Evolutionary conservation across 257 asterid species (phyloP).

Genomic region (Penstemon eatonii): DNA sequence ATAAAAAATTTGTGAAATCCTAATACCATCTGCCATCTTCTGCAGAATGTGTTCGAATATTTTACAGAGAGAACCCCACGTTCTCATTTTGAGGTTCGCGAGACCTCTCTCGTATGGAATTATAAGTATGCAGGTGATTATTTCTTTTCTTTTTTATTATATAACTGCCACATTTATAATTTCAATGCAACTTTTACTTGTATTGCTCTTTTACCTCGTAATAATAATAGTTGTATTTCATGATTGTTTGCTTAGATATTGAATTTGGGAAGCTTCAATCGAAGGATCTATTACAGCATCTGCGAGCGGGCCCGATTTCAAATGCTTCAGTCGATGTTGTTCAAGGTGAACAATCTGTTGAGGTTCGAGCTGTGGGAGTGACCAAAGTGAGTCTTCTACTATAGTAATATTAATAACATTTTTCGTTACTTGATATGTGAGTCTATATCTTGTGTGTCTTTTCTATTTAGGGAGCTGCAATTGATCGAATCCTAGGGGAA

Average conservation of each 20-base stretch:
- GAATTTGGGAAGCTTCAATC: conserved; percentile 95
- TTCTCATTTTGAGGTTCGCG: conserved; percentile 85
- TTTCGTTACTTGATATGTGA: neutral
- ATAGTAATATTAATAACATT: no score
- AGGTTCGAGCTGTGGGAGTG: conserved; percentile 92
- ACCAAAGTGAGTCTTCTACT: conserved; percentile 58
- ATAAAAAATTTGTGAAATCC: neutral
- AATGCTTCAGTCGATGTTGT: conserved; percentile 91
- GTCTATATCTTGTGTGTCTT: neutral
- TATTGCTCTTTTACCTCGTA: neutral
- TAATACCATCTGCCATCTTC: conserved; percentile 1
- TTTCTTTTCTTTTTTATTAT: neutral
- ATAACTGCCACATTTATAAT: no score
- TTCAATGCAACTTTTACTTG: neutral
- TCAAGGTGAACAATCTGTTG: conserved; percentile 87
- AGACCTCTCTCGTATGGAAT: conserved; percentile 89
- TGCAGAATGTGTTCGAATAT: conserved; percentile 88
- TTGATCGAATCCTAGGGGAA: conserved; percentile 89
- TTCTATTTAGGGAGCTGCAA: conserved; percentile 86
- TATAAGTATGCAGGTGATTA: conserved; percentile 80
- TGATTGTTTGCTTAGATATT: conserved; percentile 46
- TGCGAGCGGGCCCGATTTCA: conserved; percentile 92
- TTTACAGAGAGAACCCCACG: conserved; percentile 94
- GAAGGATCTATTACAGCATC: conserved; percentile 83
- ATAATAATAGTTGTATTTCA: no score